Base-by-base conservation (phyloP, 352 stramenopile genomes). In the Phytophthora vignae region DNA sequence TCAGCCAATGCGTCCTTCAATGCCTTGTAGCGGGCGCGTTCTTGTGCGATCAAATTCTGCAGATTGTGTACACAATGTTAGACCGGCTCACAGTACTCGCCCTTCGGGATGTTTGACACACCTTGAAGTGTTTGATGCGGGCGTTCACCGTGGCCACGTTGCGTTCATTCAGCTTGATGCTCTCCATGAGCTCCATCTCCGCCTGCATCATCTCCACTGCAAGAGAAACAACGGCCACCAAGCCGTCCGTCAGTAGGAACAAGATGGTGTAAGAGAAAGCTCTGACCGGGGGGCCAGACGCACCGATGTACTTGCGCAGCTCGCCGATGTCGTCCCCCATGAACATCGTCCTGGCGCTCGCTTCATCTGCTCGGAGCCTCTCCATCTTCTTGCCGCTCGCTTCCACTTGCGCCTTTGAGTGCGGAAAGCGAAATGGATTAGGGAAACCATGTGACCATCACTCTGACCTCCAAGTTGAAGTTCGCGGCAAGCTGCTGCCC, bases 181-280 rank as follows among this genome's bases (percentile, higher is more conserved):
- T 83, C 60, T 91, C 85, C 46, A 95, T 76, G 14, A 91, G 46
- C 57, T 90, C 85, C 79, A 91, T 84, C 67, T 95, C 87, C 1
- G 78, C 78, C 14, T 90, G 85, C 87, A 95, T 93, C 85, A 95
- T 88, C 19, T 87, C 84, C 59, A 93, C 87, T 95, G 33, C 22
- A 57, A 63, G 21, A n/a, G 50, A 58, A 55, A 60, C 17, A 7
- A 54, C n/a, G 2, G 38, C 56, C 6, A 72, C 1, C 17, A 36
- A 11, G 67, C 1, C 19, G 48, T 2, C 22, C 4, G 6, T 38
- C 12, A 59, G 31, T 19, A 14, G 50, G 36, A 5, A 1, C 17
- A 7, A 46, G 9, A 67, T n/a, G 44, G 10, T 8, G 17, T 12
- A 57, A 2, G 2, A n/a, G 38, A 17, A 44, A 6, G 38, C 15